phyloP scores from a whole-genome alignment of 257 asterid species.

The Scutellaria barbata region DNA sequence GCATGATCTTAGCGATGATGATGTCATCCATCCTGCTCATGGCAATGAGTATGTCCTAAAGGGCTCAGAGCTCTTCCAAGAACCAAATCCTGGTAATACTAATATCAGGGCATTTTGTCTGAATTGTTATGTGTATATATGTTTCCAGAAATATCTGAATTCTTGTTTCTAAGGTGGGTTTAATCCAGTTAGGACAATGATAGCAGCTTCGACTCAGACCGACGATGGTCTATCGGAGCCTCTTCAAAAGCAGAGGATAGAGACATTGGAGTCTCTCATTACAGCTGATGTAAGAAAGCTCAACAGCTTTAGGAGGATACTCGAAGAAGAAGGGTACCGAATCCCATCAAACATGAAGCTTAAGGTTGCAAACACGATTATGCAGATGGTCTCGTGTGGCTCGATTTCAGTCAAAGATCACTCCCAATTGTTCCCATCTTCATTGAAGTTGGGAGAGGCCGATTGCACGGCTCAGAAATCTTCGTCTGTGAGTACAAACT shows the following conservation, averaged over 20 bases:
- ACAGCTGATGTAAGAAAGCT: constrained; percentile 77
- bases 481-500: constrained; percentile 60
- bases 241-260: constrained; percentile 47
- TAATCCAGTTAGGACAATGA: constrained; percentile 59
- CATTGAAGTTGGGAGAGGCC: constrained; percentile 69
- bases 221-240: constrained; percentile 60
- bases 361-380: constrained; percentile 77
- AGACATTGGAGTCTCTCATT: constrained; percentile 86
- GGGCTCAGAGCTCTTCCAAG: constrained; percentile 93
- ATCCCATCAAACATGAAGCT: constrained; percentile 60
- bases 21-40: constrained; percentile 84
- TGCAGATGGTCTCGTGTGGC: constrained; percentile 94
- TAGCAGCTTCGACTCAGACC: constrained; percentile 52
- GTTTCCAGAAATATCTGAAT: neutral
- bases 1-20: constrained; percentile 92
- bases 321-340: constrained; percentile 65
- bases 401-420: constrained; percentile 82
- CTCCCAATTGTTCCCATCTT: constrained; percentile 63
- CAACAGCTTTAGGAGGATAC: constrained; percentile 71
- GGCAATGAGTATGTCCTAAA: constrained; percentile 90
- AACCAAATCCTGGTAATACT: constrained; percentile 53
- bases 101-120: neutral
- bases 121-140: neutral
- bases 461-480: constrained; percentile 70
- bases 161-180: constrained; percentile 54